These are phyloP conservation scores for Globisporangium spiculum DNA, from an alignment of 352 stramenopile species.

Conservation along the genomic window DNA sequence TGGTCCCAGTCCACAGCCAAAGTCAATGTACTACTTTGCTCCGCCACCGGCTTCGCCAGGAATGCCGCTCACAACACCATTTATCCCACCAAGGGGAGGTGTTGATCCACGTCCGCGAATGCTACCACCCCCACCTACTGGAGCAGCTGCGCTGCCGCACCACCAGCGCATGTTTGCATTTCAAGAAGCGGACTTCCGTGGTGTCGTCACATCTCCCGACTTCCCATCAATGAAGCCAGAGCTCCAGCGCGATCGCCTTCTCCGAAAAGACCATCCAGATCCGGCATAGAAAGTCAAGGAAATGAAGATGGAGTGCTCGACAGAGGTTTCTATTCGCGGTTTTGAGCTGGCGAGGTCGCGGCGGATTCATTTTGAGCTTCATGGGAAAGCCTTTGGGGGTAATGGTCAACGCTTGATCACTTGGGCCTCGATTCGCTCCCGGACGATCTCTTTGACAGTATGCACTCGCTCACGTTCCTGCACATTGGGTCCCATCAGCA, in stretches of 20 bases:
- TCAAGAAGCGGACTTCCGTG: conserved; percentile 11
- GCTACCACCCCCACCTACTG: conserved; percentile 3
- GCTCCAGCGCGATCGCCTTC: neutral
- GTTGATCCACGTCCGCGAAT: neutral
- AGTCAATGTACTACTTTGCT: conserved; percentile 54
- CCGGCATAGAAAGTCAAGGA: neutral
- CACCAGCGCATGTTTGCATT: conserved; percentile 10
- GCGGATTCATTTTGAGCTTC: no score
- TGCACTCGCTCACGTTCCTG: no score
- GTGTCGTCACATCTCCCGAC: conserved; percentile 10
- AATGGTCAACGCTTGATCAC: no score
- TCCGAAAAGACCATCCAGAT: conserved; percentile 1
- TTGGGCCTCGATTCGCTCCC: no score
- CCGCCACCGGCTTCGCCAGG: neutral
- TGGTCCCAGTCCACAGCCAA: conserved; percentile 9
- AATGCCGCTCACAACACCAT: conserved; percentile 2
- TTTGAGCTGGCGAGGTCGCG: no score
- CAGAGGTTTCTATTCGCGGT: neutral
- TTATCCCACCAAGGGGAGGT: neutral
- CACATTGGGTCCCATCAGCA: no score
- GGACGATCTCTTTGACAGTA: no score
- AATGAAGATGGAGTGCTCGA: neutral
- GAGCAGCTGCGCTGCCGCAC: neutral
- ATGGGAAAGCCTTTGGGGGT: no score
- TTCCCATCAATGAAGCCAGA: conserved; percentile 3